Evolutionary conservation across 1,139 yeast genomes (phyloP), one percentile per base, ranked within the genome.

Genomic region (Yamadazyma pseudoaaseri): DNA sequence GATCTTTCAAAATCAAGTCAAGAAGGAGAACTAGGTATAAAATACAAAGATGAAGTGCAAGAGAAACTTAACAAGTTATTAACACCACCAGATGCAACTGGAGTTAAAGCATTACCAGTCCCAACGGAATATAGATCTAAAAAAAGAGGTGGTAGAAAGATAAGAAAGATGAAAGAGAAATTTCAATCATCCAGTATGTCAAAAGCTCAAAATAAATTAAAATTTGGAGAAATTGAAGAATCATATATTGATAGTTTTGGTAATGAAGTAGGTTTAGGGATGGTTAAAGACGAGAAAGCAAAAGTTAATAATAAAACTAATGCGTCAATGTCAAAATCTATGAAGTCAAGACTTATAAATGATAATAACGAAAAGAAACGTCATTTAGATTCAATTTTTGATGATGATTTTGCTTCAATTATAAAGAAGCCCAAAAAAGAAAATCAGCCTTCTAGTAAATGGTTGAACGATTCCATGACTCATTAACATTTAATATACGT

Each of bases 81-180:
- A 20, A 79, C 82, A 10, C 94, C 97, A 0, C 96, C 97, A 1
- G 86, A 81, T 20, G 71, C 72, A 17, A 64, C 70, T 13, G 77
- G 74, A 0, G 72, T 76, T 4, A 87, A 86, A 47, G 95, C 97
- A 0, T 62, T 92, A 30, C 94, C 97, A 0, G 70, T 81, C 1
- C 98, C 98, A 0, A 69, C 76, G 26, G 97, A 90, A 38, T 73
- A 70, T 37, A 78, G 81, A 30, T 80, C 92, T 4, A 86, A 86
- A 58, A 84, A 82, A 47, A 70, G 99, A 48, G 97, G 95, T 2
- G 99, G 99, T 1, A 66, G 79, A 44, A 65, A 90, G 39, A 72
- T 84, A 44, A 68, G 96, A 32, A 87, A 87, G 57, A 75, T 79
- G 65, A 86, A 85, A 54, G 87, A 89, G 52, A 78, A 85, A 49